These are phyloP conservation scores for Cucumis melo DNA, from an alignment of 306 rosid genomes.

Conservation along the genomic window DNA sequence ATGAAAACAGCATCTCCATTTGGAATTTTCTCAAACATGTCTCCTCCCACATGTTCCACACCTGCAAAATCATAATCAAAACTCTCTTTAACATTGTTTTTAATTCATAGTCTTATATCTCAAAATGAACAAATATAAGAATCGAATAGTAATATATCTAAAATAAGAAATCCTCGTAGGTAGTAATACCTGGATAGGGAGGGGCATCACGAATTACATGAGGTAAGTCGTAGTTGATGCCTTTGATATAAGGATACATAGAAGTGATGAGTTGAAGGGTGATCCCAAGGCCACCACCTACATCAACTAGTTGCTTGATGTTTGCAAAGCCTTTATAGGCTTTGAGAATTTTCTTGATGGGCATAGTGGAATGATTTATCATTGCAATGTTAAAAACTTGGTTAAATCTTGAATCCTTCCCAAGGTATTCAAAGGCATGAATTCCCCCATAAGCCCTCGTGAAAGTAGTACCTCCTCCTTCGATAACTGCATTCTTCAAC, in stretches of 20 bases:
- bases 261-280: slow-evolving; percentile 33
- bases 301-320: slow-evolving; percentile 27
- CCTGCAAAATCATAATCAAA: neutral
- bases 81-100: no score
- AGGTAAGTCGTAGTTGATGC: slow-evolving; percentile 28
- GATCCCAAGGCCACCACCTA: slow-evolving; percentile 7
- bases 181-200: slow-evolving; percentile 25
- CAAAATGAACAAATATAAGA: no score
- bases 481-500: slow-evolving; percentile 22
- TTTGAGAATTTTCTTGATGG: slow-evolving; percentile 24
- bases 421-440: slow-evolving; percentile 22
- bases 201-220: slow-evolving; percentile 38
- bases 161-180: no score
- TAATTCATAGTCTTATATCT: no score
- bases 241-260: slow-evolving; percentile 32
- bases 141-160: no score
- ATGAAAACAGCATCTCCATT: neutral
- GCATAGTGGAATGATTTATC: slow-evolving; percentile 24
- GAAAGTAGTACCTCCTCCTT: slow-evolving; percentile 32
- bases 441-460: slow-evolving; percentile 25
- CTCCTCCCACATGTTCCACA: neutral
- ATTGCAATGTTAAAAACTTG: slow-evolving; percentile 38
- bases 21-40: neutral
- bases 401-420: neutral
- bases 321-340: slow-evolving; percentile 30